Evolutionary conservation across 768 basidiomycete genomes (phyloP), one percentile per base, ranked within the genome.

Genomic region (Hericium erinaceus): DNA sequence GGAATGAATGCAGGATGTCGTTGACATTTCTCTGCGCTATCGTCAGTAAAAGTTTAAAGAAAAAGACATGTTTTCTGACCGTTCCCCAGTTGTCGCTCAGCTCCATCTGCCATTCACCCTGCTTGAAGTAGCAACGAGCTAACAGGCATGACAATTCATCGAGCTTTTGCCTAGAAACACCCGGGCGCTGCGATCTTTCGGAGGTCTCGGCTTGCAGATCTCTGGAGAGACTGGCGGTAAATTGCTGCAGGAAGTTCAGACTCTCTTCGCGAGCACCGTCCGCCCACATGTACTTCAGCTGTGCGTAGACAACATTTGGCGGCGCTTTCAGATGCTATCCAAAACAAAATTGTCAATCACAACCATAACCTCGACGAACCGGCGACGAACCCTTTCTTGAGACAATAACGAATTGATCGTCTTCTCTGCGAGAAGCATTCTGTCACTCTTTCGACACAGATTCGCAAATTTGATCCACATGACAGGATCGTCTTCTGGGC

Each of bases 401-500:
- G 87, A 84, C 33, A 97, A 75, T 1, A 99, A 72, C 0, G 93
- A 95, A 61, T 94, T 91, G 65, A 99, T 88, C 0, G 95, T 97
- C 74, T 98, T 98, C 64, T 98, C 94, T 0, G 95, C 95, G 52
- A 99, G 74, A n/a, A 81, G 80, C 82, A 98, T 91, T 5, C 97
- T 84, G 52, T 95, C 93, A 16, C 84, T 89, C 72, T 95, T 95
- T 54, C 97, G 90, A 68, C 97, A 98, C 1, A 98, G 76, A 65
- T 99, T 98, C 2, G 95, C 92, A 66, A 99, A 98, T 72, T 97
- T 94, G 72, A 99, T 97, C 94, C 95, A 98, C 85, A 97, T 98
- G 49, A 89, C 82, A 48, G 90, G 92, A 67, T 98, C 94, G 61
- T 97, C 93, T 61, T 90, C 90, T 0, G 97, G 95, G 48, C 83